Conservation (phyloP, 2,329 filamentous ascomycete genomes). For the Beauveria scarabaeidicola region DNA sequence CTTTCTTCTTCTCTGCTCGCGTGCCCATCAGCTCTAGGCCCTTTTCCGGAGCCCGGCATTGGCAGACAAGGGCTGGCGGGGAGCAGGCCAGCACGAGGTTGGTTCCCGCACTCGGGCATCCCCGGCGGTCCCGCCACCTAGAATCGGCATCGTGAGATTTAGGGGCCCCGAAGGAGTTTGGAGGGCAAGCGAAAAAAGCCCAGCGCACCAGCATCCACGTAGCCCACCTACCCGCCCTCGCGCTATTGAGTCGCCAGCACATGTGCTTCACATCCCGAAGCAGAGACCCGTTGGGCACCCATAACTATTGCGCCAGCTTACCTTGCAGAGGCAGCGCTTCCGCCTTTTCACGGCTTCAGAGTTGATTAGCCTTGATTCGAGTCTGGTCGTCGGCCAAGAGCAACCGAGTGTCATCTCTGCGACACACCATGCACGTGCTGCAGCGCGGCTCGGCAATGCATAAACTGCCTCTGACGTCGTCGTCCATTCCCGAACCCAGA, state of each 20-base stretch:
- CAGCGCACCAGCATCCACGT: not conserved
- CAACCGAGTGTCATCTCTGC: not conserved
- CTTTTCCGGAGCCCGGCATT: not conserved
- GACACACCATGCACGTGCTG: not conserved
- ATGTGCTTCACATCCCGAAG: not conserved
- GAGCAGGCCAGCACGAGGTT: conserved; percentile 4
- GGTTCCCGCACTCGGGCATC: conserved; percentile 3
- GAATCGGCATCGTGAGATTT: conserved; percentile 13
- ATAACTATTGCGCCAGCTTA: not conserved
- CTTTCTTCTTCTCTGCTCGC: not conserved
- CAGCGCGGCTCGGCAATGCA: not conserved
- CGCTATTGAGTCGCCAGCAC: not conserved
- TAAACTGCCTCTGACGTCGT: not conserved
- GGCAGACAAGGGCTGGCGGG: not conserved
- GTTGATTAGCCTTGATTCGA: not conserved
- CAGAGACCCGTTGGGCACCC: conserved; percentile 5
- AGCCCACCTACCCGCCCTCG: not conserved
- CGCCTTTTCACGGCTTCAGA: not conserved
- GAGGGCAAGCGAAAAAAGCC: not conserved
- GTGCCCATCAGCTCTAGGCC: not conserved
- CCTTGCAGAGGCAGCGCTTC: not conserved
- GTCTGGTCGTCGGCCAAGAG: not conserved
- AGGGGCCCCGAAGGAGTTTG: not conserved
- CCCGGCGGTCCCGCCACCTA: conserved; percentile 5
- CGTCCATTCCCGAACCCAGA: not conserved